Evolutionary conservation across 495 filamentous ascomycete genomes (phyloP).

Genomic region (Mycothermus thermophilus): DNA sequence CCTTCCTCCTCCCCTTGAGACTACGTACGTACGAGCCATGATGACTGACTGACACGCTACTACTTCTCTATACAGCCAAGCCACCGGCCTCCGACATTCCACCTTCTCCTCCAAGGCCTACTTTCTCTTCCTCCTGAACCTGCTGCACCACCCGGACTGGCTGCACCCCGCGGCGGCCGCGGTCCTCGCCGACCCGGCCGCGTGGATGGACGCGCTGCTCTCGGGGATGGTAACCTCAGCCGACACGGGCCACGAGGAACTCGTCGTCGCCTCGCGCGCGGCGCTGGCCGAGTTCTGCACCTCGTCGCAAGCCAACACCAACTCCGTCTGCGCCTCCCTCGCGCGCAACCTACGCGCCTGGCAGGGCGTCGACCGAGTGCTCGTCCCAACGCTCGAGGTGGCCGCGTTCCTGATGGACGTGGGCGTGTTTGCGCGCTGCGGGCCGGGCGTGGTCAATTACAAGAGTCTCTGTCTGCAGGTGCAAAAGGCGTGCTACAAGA

Average conservation of each 20-base stretch:
- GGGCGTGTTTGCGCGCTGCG: slow-evolving; percentile 22
- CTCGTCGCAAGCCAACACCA: slow-evolving; percentile 16
- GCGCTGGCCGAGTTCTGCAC: slow-evolving; percentile 46
- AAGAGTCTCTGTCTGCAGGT: slow-evolving; percentile 50
- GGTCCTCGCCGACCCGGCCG: slow-evolving; percentile 8
- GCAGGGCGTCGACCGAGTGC: slow-evolving; percentile 48
- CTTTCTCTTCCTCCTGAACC: slow-evolving; percentile 35
- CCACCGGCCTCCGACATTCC: slow-evolving; percentile 13
- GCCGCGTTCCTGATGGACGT: slow-evolving; percentile 58
- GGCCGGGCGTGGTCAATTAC: slow-evolving; percentile 17
- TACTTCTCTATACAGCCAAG: too few species aligned
- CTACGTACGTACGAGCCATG: too few species aligned
- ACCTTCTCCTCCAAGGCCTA: slow-evolving; percentile 38
- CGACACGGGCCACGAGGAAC: slow-evolving; percentile 67
- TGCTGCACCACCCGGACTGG: slow-evolving; percentile 20
- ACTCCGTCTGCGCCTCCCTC: slow-evolving; percentile 22
- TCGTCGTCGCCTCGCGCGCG: slow-evolving; percentile 58
- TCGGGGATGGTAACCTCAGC: slow-evolving; percentile 72
- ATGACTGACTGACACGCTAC: slow-evolving; percentile 4
- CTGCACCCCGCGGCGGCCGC: slow-evolving; percentile 14
- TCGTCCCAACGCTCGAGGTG: slow-evolving; percentile 63
- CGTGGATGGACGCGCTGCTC: slow-evolving; percentile 39
- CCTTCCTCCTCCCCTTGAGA: too few species aligned
- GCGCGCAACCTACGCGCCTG: slow-evolving; percentile 22
- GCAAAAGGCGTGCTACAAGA: slow-evolving; percentile 72